Evolutionary conservation across 2,329 filamentous ascomycete species (phyloP), one percentile per base, ranked within the genome.

Genomic region (Aspergillus chevalieri): DNA sequence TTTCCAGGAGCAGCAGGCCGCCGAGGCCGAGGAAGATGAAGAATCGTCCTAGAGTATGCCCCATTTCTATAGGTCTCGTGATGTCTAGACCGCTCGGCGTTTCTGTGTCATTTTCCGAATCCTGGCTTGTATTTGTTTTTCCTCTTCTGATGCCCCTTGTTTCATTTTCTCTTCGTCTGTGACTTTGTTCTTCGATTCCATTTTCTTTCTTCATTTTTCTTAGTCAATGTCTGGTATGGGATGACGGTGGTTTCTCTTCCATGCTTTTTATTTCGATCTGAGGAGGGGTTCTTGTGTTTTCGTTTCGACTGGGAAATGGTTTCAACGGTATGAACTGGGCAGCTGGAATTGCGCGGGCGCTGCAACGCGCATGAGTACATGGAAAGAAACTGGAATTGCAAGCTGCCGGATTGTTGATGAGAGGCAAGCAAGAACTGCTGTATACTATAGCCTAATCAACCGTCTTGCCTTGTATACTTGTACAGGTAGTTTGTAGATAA

Each of bases 11-110:
- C 34, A 45, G 24, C 54, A 84, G 78, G 79, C 80, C 66, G 78
- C 74, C 53, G 78, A 75, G 53, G 80, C 75, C 61, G 80, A 80
- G 49, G 77, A 81, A 52, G 82, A 85, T 47, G 70, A 85, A 47
- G 70, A 73, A 47, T 70, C 67, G 33, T 61, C 64, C 49, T 70
- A 66, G 49, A 47, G 44, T 50, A 52, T 52, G 38, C 49, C 50
- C 53, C 55, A 43, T 44, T 47, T 51, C 47, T 47, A 50, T 46
- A 52, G 50, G 56, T 59, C 53, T 57, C 47, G 56, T 59, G 38
- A 54, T 56, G 57, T 60, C 62, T 60, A 56, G 59, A 57, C 57
- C 57, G 51, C 50, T 59, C 52, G 66, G 65, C 63, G 64, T 69
- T 69, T 53, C 51, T 60, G 61, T 63, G 63, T 65, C 60, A 52